These are phyloP conservation scores for Aspergillus asperescens DNA, from an alignment of 495 filamentous ascomycete genomes.

Conservation along the genomic window DNA sequence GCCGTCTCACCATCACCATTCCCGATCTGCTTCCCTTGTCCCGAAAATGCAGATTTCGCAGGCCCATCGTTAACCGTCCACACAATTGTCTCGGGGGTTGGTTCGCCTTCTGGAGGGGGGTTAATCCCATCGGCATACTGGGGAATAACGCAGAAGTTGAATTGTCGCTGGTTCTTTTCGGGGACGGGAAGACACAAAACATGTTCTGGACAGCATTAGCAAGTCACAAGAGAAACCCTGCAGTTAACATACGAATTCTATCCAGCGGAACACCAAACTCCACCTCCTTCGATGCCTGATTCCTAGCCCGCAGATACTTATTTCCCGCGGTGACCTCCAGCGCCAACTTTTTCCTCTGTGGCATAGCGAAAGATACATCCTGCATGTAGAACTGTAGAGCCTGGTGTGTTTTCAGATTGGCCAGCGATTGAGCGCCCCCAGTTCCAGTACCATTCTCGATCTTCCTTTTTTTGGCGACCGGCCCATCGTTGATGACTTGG, in stretches of 20 bases:
- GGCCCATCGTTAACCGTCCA: constrained; percentile 75
- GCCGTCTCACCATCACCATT: constrained; percentile 54
- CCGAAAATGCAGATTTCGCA: constrained; percentile 53
- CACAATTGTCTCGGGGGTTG: constrained; percentile 63
- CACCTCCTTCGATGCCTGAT: constrained; percentile 56
- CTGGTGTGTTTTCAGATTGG: constrained; percentile 39
- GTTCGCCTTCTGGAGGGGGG: constrained; percentile 29
- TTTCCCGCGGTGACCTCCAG: constrained; percentile 59
- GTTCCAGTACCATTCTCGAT: constrained; percentile 39
- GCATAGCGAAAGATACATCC: constrained; percentile 71
- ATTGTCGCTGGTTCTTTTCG: constrained; percentile 81
- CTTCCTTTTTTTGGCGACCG: constrained; percentile 52
- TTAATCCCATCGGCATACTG: constrained; percentile 52
- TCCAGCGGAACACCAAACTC: constrained; percentile 66
- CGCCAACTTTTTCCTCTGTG: constrained; percentile 87
- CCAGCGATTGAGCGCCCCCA: constrained; percentile 34
- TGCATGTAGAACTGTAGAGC: constrained; percentile 51
- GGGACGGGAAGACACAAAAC: constrained; percentile 80
- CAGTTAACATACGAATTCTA: constrained; percentile 60
- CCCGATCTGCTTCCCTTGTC: constrained; percentile 33
- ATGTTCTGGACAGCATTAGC: constrained; percentile 51
- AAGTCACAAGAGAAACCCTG: background rate
- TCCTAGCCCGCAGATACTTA: constrained; percentile 62
- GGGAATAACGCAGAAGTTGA: constrained; percentile 86
- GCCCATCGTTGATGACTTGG: constrained; percentile 25